Percentiles rank a stretch among this genome's conserved stretches.
Evolutionary conservation across 257 asterid genomes (phyloP).

Genomic region (Solanum paucissectum): DNA sequence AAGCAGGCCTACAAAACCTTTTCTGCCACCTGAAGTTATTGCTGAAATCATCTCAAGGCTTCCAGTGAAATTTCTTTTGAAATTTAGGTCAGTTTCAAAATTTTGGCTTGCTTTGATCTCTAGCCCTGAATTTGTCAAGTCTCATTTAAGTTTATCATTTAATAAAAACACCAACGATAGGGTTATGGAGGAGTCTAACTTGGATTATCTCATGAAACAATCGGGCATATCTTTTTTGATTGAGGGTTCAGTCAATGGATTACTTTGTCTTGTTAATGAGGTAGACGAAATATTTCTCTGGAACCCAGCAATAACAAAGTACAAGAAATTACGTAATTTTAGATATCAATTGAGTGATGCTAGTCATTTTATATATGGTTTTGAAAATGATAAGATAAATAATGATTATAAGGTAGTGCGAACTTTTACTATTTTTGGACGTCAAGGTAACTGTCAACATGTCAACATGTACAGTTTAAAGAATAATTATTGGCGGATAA

Average conservation of each 20-base stretch:
- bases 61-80: not conserved
- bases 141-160: not conserved
- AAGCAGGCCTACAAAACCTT: not conserved
- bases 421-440: not conserved
- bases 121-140: not conserved
- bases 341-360: too few relatives aligned
- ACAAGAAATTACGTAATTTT: too few relatives aligned
- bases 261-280: not conserved
- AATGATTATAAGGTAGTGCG: not conserved
- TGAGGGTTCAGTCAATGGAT: not conserved
- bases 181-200: not conserved
- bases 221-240: not conserved
- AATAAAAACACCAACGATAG: too few relatives aligned
- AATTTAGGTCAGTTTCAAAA: not conserved
- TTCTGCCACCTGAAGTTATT: not conserved
- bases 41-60: not conserved
- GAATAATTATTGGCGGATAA: not conserved
- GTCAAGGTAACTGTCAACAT: not conserved
- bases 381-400: too few relatives aligned
- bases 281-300: not conserved
- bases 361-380: not conserved
- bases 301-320: not conserved
- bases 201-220: not conserved
- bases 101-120: not conserved
- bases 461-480: not conserved